These are phyloP conservation scores for Coniophora puteana DNA, from an alignment of 1,284 basidiomycete genomes.

Conservation along the genomic window DNA sequence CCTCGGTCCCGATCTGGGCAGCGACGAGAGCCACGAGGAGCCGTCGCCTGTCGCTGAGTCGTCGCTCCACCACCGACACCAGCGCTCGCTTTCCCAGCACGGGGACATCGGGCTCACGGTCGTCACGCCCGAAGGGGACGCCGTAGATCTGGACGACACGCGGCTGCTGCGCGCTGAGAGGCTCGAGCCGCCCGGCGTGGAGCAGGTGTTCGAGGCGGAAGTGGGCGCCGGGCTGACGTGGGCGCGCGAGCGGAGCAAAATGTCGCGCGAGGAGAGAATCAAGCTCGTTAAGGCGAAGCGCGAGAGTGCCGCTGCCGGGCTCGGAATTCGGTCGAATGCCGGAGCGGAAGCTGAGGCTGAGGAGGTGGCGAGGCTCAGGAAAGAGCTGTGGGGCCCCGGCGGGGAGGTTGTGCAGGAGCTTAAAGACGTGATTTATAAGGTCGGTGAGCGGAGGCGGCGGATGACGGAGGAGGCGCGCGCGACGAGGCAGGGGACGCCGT, in stretches of 20 bases:
- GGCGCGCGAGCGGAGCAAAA: conserved; percentile 52
- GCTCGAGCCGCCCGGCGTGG: conserved; percentile 58
- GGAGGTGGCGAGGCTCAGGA: conserved; percentile 1
- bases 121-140: conserved; percentile 11
- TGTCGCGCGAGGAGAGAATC: conserved; percentile 72
- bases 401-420: conserved; percentile 80
- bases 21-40: conserved; percentile 32
- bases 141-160: conserved; percentile 43
- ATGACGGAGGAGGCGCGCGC: conserved; percentile 41
- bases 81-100: conserved; percentile 1
- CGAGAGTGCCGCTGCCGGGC: conserved; percentile 31
- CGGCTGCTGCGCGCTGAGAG: conserved; percentile 48
- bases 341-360: conserved; percentile 7
- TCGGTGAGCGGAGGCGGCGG: conserved; percentile 62
- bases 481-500: too few species aligned
- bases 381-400: conserved; percentile 64
- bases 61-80: too few species aligned
- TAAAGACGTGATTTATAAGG: conserved; percentile 81
- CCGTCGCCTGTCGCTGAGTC: too few species aligned
- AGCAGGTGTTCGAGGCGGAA: conserved; percentile 76
- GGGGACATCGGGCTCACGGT: conserved; percentile 6
- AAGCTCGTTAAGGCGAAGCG: conserved; percentile 51
- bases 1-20: conserved; percentile 41
- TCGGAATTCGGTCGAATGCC: conserved; percentile 10
- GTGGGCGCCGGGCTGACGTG: conserved; percentile 37